Percentiles rank a stretch among this genome's conserved stretches.
These are phyloP conservation scores for Inga leiocalycina DNA, from an alignment of 306 rosid genomes.

Conservation along the genomic window DNA sequence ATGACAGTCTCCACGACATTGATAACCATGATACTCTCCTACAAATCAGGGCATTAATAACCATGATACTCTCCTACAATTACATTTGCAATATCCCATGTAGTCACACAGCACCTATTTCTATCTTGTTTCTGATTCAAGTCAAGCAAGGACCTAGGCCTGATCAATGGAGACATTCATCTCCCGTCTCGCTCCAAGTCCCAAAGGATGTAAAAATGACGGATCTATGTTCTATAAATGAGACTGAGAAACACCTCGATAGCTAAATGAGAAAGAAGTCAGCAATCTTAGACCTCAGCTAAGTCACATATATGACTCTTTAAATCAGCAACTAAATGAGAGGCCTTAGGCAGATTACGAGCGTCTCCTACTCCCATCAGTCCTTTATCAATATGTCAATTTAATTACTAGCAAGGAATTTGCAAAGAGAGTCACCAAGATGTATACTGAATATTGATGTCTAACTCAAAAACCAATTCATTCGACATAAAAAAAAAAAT, in stretches of 20 bases:
- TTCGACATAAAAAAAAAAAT: not conserved
- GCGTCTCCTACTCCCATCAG: not conserved
- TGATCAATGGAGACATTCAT: no score
- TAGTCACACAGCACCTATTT: conserved; percentile 1
- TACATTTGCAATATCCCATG: not conserved
- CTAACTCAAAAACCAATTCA: not conserved
- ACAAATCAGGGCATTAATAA: no score
- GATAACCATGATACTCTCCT: no score
- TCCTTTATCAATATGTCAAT: not conserved
- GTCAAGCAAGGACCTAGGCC: not conserved
- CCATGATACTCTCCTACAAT: no score
- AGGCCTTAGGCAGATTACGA: not conserved
- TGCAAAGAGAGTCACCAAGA: not conserved
- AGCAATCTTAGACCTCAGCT: not conserved
- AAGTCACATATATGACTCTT: not conserved
- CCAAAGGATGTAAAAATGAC: not conserved
- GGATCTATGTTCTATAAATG: not conserved
- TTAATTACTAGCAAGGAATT: not conserved
- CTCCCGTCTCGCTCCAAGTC: not conserved
- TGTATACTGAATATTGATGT: not conserved
- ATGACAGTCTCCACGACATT: no score
- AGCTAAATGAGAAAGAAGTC: conserved; percentile 6
- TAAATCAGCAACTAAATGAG: not conserved
- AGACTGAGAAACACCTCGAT: not conserved
- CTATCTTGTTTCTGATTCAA: conserved; percentile 13